phyloP scores from a whole-genome alignment of 208 protist species.

The Leptomonas pyrrhocoris region DNA sequence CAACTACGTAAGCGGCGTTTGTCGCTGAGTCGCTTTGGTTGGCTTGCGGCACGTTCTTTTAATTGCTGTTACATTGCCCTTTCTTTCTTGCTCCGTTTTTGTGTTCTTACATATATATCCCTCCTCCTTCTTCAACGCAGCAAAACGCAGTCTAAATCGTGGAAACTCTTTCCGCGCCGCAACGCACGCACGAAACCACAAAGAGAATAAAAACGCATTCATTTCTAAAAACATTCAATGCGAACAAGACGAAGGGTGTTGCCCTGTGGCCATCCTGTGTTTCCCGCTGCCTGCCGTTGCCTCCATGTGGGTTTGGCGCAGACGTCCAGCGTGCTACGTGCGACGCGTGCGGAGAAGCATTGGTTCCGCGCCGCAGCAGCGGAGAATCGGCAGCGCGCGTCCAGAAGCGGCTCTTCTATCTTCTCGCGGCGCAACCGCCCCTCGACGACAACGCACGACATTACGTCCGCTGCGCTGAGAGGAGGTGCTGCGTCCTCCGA shows the following conservation, averaged over 20 bases:
- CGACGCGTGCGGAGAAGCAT: neutral
- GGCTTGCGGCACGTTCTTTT: too few species aligned
- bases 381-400: constrained; percentile 3
- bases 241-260: neutral
- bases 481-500: neutral
- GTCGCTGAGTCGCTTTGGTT: too few species aligned
- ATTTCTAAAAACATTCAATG: neutral
- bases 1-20: too few species aligned
- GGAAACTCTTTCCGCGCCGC: too few species aligned
- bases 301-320: neutral
- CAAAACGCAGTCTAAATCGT: too few species aligned
- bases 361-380: constrained; percentile 15
- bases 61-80: too few species aligned
- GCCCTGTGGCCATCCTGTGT: neutral
- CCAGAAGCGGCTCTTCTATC: neutral
- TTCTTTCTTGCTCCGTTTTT: too few species aligned
- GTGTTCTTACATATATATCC: too few species aligned
- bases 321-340: neutral
- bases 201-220: neutral
- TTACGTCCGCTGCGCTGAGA: constrained; percentile 15
- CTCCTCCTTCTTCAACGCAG: too few species aligned
- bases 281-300: neutral
- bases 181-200: neutral
- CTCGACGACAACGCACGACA: constrained; percentile 29
- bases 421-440: constrained; percentile 5